phyloP scores from a whole-genome alignment of 169 alveolate genomes.

The Plasmodium blacklocki region DNA sequence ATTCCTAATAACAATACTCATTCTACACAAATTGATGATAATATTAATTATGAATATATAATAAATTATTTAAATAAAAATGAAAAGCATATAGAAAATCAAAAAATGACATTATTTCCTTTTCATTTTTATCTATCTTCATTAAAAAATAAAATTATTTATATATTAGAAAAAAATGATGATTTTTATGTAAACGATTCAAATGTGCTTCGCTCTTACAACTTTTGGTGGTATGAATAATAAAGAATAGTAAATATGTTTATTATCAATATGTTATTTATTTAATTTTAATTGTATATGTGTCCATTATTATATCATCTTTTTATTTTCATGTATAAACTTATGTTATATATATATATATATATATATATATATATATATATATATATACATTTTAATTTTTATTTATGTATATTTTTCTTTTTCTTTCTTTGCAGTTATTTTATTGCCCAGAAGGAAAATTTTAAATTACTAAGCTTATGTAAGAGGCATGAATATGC shows the following conservation, averaged over 20 bases:
- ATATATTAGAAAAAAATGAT: slow-evolving; percentile 16
- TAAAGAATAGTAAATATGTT: not conserved
- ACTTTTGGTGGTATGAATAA: slow-evolving; percentile 20
- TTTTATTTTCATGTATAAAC: not conserved
- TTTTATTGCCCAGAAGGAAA: slow-evolving; percentile 20
- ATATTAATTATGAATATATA: slow-evolving; percentile 9
- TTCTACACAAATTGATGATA: not conserved
- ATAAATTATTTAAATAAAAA: slow-evolving; percentile 25
- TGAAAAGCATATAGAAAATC: slow-evolving; percentile 19
- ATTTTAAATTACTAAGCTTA: slow-evolving; percentile 11
- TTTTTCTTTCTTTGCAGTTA: not conserved
- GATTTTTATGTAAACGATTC: slow-evolving; percentile 27
- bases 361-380: slow-evolving; percentile 1
- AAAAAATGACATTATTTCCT: slow-evolving; percentile 10
- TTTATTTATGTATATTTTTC: not conserved
- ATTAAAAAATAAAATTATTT: slow-evolving; percentile 17
- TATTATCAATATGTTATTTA: not conserved
- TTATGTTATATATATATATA: not conserved
- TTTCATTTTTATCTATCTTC: slow-evolving; percentile 21
- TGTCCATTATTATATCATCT: not conserved
- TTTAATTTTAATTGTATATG: not conserved
- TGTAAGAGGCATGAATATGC: slow-evolving; percentile 21
- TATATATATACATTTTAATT: not conserved
- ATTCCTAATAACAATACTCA: not conserved
- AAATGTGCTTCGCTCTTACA: slow-evolving; percentile 23